Evolutionary conservation across 345 rosid genomes (phyloP).

Genomic region (Rhodamnia argentea): DNA sequence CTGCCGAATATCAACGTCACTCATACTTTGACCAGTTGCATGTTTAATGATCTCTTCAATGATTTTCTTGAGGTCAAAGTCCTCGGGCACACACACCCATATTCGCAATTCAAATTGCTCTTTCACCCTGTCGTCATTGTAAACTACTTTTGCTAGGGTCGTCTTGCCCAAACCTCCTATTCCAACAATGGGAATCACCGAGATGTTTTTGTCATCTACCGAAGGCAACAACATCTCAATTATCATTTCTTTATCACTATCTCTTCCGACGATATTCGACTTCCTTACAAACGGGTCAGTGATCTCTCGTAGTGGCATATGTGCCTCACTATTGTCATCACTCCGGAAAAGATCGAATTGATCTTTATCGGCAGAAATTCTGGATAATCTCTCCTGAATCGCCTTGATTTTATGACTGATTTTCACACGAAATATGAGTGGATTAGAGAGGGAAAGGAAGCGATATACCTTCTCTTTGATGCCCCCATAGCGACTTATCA

Average conservation of each 20-base stretch:
- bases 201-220: rapidly evolving
- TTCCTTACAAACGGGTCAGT: not conserved
- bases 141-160: not conserved
- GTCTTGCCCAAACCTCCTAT: not conserved
- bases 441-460: not conserved
- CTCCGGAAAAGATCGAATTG: not conserved
- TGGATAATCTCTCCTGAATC: too few relatives aligned
- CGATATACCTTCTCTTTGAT: not conserved
- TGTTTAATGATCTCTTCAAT: not conserved
- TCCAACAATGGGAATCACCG: not conserved
- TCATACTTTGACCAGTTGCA: not conserved
- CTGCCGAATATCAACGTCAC: not conserved
- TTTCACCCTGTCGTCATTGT: not conserved
- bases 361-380: too few relatives aligned
- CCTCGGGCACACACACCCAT: not conserved
- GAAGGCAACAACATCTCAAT: not conserved
- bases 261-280: not conserved
- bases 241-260: not conserved
- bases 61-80: not conserved
- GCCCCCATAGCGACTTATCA: not conserved
- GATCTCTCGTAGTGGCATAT: not conserved
- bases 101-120: not conserved
- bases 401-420: too few relatives aligned
- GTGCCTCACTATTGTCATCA: not conserved
- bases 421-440: not conserved